Conservation (phyloP, 768 basidiomycete species). For the Dentipellis sp. region DNA sequence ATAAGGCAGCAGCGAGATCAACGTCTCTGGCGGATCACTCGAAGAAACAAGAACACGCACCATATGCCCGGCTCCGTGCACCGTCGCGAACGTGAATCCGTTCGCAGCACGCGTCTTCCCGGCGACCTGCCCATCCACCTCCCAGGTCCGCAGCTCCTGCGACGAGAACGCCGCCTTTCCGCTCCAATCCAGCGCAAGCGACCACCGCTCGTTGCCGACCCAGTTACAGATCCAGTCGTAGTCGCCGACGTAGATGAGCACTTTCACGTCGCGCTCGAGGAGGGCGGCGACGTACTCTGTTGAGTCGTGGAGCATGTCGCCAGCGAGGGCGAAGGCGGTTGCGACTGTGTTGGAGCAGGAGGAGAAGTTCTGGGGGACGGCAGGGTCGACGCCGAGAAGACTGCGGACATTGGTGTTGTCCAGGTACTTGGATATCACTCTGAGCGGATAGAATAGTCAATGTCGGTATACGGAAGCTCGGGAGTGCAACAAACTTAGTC, state of each 20-base stretch:
- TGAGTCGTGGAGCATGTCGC: constrained; percentile 29
- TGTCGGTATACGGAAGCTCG: background rate
- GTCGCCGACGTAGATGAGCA: constrained; percentile 46
- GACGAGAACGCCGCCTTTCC: constrained; percentile 37
- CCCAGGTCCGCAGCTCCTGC: constrained; percentile 42
- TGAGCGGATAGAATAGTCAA: constrained; percentile 15
- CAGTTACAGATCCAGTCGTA: constrained; percentile 54
- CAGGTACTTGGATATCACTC: constrained; percentile 54
- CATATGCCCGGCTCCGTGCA: constrained; percentile 71
- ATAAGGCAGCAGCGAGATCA: background rate
- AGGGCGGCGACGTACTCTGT: constrained; percentile 38
- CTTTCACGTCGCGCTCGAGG: constrained; percentile 43
- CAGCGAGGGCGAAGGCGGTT: constrained; percentile 33
- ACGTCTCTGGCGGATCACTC: background rate
- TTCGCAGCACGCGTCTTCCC: constrained; percentile 45
- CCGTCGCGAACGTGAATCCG: constrained; percentile 52
- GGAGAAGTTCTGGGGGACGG: constrained; percentile 29
- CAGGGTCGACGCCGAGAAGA: constrained; percentile 53
- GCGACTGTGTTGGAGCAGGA: constrained; percentile 35
- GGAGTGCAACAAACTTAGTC: constrained; percentile 24
- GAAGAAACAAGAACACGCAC: constrained; percentile 21
- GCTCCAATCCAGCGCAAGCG: constrained; percentile 50
- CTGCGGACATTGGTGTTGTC: constrained; percentile 43
- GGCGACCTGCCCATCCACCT: constrained; percentile 38
- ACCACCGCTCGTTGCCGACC: constrained; percentile 58